phyloP scores from a whole-genome alignment of 768 basidiomycete species.

The Kockovaella imperatae region DNA sequence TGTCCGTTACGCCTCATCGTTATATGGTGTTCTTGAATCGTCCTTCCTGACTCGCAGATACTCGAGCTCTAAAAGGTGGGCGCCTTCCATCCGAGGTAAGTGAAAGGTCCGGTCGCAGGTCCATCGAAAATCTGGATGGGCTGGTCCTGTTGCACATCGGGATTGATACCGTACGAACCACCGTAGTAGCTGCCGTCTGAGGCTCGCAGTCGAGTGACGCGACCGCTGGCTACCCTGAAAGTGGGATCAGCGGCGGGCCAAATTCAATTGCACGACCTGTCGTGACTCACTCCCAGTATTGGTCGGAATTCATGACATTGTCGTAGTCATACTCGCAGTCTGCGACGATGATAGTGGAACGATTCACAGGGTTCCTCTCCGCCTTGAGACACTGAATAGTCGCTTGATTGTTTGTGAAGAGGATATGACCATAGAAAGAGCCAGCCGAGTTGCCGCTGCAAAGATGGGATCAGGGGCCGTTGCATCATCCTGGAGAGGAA shows the following conservation, averaged over 20 bases:
- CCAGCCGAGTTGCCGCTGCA: conserved; percentile 8
- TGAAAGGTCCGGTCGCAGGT: conserved; percentile 10
- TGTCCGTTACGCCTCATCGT: no score
- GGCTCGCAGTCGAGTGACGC: no score
- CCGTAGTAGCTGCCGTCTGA: no score
- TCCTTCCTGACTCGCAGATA: no score
- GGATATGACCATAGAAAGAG: conserved; percentile 15
- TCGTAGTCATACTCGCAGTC: conserved; percentile 15
- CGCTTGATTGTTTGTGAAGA: conserved; percentile 6
- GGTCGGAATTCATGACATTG: conserved; percentile 4
- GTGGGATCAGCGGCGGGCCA: not conserved
- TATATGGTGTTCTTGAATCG: no score
- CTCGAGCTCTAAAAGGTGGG: no score
- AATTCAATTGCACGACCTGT: not conserved
- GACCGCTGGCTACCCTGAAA: no score
- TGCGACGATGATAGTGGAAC: conserved; percentile 2
- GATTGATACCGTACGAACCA: not conserved
- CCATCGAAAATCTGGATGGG: conserved; percentile 6
- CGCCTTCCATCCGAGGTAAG: conserved; percentile 17
- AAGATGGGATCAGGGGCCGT: no score
- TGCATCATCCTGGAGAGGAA: not conserved
- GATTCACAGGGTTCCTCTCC: not conserved
- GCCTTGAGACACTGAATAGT: conserved; percentile 11
- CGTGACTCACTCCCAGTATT: conserved; percentile 10
- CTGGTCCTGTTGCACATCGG: conserved; percentile 1